Conservation (phyloP, 2,329 filamentous ascomycete genomes). For the Trichoderma hamatum region DNA sequence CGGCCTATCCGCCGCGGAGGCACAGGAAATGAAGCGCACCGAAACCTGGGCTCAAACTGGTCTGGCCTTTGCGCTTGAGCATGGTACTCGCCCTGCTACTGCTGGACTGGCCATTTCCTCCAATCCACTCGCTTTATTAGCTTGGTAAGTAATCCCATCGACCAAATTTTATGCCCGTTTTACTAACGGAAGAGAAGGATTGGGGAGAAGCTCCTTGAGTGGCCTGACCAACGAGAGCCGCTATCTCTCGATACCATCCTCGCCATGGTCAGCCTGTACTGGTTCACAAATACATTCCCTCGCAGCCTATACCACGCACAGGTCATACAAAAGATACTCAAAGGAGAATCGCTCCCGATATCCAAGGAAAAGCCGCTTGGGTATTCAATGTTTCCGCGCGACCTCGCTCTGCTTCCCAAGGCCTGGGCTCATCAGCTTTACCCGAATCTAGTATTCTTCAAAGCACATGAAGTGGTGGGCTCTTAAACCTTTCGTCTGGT, state of each 20-base stretch:
- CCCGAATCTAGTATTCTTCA: background rate
- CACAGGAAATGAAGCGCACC: background rate
- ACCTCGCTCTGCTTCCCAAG: background rate
- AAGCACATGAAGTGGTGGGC: background rate
- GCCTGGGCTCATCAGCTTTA: background rate
- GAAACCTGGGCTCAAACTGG: slow-evolving; percentile 28
- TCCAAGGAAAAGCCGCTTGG: background rate
- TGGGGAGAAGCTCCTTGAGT: background rate
- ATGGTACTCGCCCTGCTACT: slow-evolving; percentile 6
- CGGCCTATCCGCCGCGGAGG: background rate
- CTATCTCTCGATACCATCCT: background rate
- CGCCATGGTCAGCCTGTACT: background rate
- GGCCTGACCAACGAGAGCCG: background rate
- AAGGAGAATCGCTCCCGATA: background rate
- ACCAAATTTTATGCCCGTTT: background rate
- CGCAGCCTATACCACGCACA: background rate
- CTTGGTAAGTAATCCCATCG: background rate
- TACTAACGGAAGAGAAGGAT: background rate
- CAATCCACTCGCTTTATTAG: background rate
- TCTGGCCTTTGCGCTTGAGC: slow-evolving; percentile 11
- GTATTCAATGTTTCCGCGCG: background rate
- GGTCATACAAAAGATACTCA: background rate
- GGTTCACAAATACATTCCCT: background rate
- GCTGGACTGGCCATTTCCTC: slow-evolving; percentile 4
- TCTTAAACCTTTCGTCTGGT: background rate